phyloP scores from a whole-genome alignment of 192 early-diverging fungal genomes.

The Helicostylum pulchrum region DNA sequence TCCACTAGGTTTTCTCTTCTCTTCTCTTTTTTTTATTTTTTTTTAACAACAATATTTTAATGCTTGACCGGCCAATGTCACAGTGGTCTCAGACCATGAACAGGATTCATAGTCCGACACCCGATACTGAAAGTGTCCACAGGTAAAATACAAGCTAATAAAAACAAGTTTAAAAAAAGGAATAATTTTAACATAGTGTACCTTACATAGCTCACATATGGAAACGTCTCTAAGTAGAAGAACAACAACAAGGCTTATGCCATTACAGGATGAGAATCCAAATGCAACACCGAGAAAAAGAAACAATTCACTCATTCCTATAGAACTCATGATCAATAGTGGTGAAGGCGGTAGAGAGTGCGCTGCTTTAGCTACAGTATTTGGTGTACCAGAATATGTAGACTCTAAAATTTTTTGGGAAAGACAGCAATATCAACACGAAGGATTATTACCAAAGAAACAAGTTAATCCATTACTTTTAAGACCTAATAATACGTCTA shows the following conservation, averaged over 20 bases:
- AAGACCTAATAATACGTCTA: not conserved
- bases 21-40: not conserved
- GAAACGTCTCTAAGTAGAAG: too few species aligned
- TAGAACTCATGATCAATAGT: conserved; percentile 14
- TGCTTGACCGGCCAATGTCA: not conserved
- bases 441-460: not conserved
- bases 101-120: conserved; percentile 8
- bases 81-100: conserved; percentile 15
- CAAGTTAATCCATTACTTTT: not conserved
- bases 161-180: not conserved
- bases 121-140: conserved; percentile 1
- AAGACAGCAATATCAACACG: conserved; percentile 8
- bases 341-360: conserved; percentile 26
- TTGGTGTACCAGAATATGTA: conserved; percentile 33
- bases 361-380: conserved; percentile 34
- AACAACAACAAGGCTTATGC: conserved; percentile 5
- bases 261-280: conserved; percentile 9
- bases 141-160: not conserved
- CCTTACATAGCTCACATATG: not conserved
- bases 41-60: not conserved
- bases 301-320: conserved; percentile 17
- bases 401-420: conserved; percentile 33
- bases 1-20: not conserved
- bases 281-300: conserved; percentile 9
- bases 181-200: not conserved